Evolutionary conservation across 805 yeast genomes (phyloP).

Genomic region (Lachancea dasiensis): DNA sequence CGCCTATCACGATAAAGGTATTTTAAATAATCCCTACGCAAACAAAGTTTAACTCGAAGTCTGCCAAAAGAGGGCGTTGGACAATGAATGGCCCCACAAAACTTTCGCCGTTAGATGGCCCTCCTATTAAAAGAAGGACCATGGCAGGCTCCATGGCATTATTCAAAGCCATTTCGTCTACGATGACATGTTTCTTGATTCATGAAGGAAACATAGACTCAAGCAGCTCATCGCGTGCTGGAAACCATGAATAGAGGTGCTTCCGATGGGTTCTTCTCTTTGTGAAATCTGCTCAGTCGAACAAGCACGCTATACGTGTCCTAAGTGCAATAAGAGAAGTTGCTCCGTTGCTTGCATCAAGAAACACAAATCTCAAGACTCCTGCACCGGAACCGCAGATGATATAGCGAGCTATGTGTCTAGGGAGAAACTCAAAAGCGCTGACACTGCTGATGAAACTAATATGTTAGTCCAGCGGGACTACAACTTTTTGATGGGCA

Average conservation of each 20-base stretch:
- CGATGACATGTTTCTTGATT: too few species aligned
- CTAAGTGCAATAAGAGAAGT: conserved; percentile 61
- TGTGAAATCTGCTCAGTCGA: conserved; percentile 44
- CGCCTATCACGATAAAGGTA: too few species aligned
- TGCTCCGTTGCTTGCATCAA: conserved; percentile 71
- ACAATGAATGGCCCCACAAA: too few species aligned
- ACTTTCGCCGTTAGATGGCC: too few species aligned
- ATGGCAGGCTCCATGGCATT: neutral
- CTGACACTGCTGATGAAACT: conserved; percentile 36
- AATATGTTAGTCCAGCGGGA: conserved; percentile 61
- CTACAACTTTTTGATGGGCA: conserved; percentile 60
- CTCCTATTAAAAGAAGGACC: too few species aligned
- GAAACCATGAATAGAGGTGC: too few species aligned
- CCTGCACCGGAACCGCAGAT: conserved; percentile 57
- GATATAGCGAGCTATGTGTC: conserved; percentile 56
- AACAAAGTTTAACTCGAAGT: too few species aligned
- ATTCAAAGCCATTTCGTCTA: neutral
- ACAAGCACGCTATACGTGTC: conserved; percentile 66
- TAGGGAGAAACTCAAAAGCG: conserved; percentile 38
- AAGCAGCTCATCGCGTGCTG: conserved; percentile 6
- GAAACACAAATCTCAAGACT: conserved; percentile 54
- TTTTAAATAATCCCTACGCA: too few species aligned
- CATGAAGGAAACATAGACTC: neutral
- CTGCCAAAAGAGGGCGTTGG: too few species aligned
- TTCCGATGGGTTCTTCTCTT: neutral